Conservation (phyloP, 2,329 filamentous ascomycete genomes). For the Fusarium ambrosium region DNA sequence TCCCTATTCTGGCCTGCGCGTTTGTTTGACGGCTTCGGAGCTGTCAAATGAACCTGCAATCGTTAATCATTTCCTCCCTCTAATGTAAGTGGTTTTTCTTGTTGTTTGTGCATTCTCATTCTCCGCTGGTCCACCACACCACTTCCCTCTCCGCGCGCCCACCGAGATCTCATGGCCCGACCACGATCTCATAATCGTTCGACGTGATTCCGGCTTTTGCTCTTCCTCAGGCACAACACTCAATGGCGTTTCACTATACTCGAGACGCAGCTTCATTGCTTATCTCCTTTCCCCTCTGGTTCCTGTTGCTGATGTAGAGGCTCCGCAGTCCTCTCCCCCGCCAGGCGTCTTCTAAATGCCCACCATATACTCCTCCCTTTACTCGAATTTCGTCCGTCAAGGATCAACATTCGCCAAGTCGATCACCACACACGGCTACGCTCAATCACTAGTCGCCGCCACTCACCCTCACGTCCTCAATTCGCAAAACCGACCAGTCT, state of each 20-base stretch:
- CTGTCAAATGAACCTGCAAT: conserved; percentile 99
- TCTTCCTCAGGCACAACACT: conserved; percentile 40
- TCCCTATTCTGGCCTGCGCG: conserved; percentile 71
- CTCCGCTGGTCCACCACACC: conserved; percentile 41
- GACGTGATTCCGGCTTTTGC: conserved; percentile 35
- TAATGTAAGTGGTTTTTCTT: conserved; percentile 66
- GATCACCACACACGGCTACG: conserved; percentile 97
- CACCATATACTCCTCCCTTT: conserved; percentile 76
- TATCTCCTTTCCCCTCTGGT: background rate
- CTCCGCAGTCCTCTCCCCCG: conserved; percentile 65
- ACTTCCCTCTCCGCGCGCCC: conserved; percentile 30
- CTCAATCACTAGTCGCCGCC: conserved; percentile 95
- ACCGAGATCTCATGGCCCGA: conserved; percentile 46
- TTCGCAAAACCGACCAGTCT: conserved; percentile 76
- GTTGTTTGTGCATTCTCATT: conserved; percentile 4
- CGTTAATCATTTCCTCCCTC: conserved; percentile 69
- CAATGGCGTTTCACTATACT: conserved; percentile 10
- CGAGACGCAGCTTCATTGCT: conserved; percentile 14
- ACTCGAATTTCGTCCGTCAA: conserved; percentile 91
- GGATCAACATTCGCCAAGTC: conserved; percentile 89
- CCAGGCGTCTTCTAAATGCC: conserved; percentile 90
- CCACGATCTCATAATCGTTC: conserved; percentile 47
- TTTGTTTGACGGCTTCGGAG: conserved; percentile 86
- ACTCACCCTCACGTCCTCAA: conserved; percentile 84
- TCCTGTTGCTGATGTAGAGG: conserved; percentile 44